phyloP scores from a whole-genome alignment of 495 filamentous ascomycete species.

The Aspergillus haitiensis region DNA sequence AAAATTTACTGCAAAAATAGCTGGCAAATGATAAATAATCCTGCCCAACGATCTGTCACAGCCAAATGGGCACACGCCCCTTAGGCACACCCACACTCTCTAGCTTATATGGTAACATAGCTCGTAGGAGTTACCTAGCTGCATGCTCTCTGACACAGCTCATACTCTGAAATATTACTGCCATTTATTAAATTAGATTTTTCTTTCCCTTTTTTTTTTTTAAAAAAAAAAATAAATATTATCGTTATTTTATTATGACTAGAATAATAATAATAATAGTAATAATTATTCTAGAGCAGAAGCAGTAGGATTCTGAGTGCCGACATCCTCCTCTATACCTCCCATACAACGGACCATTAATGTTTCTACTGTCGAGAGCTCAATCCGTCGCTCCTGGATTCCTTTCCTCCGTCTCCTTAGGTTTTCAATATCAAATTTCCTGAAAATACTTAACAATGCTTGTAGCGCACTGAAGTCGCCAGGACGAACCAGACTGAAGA shows the following conservation, averaged over 20 bases:
- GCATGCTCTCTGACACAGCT: conserved; percentile 19
- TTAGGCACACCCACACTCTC: conserved; percentile 11
- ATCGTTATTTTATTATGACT: neutral
- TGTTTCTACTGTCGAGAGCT: neutral
- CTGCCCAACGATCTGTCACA: conserved; percentile 18
- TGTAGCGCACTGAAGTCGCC: neutral
- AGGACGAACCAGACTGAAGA: neutral
- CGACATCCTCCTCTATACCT: conserved; percentile 1
- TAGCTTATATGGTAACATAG: conserved; percentile 4
- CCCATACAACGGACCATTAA: conserved; percentile 5
- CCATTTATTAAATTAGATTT: neutral
- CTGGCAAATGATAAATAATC: conserved; percentile 9
- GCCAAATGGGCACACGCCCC: conserved; percentile 2
- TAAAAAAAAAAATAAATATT: neutral
- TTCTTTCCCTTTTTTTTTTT: conserved; percentile 10
- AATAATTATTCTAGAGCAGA: conserved; percentile 5
- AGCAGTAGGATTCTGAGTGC: neutral
- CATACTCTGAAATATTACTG: conserved; percentile 11
- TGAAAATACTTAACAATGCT: conserved; percentile 2
- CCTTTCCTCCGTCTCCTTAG: neutral
- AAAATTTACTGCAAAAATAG: conserved; percentile 12
- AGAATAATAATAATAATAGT: conserved; percentile 13
- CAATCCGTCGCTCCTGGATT: neutral
- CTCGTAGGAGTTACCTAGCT: conserved; percentile 18
- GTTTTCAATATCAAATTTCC: neutral